Base-by-base conservation (phyloP, 108 stramenopile genomes). In the Bacterosira constricta region DNA sequence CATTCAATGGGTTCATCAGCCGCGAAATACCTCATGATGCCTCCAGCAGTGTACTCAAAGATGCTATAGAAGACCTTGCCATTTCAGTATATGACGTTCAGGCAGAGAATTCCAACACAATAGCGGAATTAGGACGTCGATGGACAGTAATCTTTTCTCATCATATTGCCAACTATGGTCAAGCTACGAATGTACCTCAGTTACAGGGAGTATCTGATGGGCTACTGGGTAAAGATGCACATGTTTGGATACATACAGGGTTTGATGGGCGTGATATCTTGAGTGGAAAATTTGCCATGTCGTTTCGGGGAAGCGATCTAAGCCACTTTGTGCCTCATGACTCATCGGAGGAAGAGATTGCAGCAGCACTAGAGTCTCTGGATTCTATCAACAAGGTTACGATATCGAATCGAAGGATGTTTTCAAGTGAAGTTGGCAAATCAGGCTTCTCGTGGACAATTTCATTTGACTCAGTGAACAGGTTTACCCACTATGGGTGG, bases 111-210 rank as follows among this genome's bases (percentile, higher is more conserved):
- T 56, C 61, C 6, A 60, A 82, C 17, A 47, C 42, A 29, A 69
- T 68, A 21, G 63, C 85, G 4, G 80, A 80, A 63, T 54, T 82
- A 30, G 86, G 86, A 13, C 78, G 86, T 20, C 72, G 83, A 31
- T 89, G 84, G 84, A 79, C 49, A 11, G 54, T 85, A 8, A 73
- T 77, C 31, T 85, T 82, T 67, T 63, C 68, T 21, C 67, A 74
- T 63, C 49, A 75, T 52, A 42, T 63, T 46, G 71, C 62, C 57
- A 60, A 53, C 0, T 75, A 61, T 20, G 79, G 79, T 3, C 25
- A 29, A 45, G 74, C 75, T 23, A 44, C 63, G 6, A 66, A 83
- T 56, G 54, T 79, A 2, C 82, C 82, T 26, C 56, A 75, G 21
- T 37, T 83, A 20, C 31, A 63, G 21, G 78, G 63, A 5, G 36